These are phyloP conservation scores for Ophiocordyceps camponoti-leonardi DNA, from an alignment of 2,329 filamentous ascomycete species.

Conservation along the genomic window DNA sequence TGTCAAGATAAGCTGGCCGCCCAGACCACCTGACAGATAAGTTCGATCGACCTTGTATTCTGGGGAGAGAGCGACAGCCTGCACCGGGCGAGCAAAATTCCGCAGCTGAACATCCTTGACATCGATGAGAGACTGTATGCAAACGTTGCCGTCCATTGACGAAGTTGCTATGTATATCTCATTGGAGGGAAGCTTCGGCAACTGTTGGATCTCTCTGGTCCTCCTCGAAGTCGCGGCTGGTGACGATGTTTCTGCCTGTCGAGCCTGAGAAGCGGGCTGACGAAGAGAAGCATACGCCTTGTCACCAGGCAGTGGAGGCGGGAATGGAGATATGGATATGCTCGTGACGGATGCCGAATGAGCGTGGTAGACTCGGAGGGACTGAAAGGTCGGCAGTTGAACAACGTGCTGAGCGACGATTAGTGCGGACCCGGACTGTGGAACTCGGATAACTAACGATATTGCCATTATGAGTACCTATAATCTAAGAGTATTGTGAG, in stretches of 20 bases:
- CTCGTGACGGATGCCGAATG: conserved; percentile 83
- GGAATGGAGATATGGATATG: conserved; percentile 79
- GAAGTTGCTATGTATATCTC: conserved; percentile 87
- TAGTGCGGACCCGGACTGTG: conserved; percentile 6
- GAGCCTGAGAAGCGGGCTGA: conserved; percentile 17
- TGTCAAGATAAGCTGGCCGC: conserved; percentile 76
- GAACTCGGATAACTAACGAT: conserved; percentile 38
- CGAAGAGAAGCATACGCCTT: conserved; percentile 22
- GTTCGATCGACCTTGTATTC: conserved; percentile 81
- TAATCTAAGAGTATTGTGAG: conserved; percentile 40
- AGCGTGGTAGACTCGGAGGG: conserved; percentile 74
- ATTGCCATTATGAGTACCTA: conserved; percentile 92
- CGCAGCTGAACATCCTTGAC: conserved; percentile 77
- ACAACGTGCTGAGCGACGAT: conserved; percentile 53
- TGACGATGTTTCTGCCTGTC: conserved; percentile 22
- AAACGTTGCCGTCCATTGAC: conserved; percentile 91
- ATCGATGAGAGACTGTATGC: conserved; percentile 74
- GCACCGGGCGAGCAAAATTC: conserved; percentile 85
- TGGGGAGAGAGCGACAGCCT: conserved; percentile 84
- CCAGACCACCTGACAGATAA: conserved; percentile 80
- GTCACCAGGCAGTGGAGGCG: conserved; percentile 33
- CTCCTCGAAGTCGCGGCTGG: conserved; percentile 34
- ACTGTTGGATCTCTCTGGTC: conserved; percentile 30
- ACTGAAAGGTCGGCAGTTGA: conserved; percentile 64
- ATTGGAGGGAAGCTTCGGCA: conserved; percentile 68